Base-by-base conservation (phyloP, 305 asterid species). In the Lippia alba region DNA sequence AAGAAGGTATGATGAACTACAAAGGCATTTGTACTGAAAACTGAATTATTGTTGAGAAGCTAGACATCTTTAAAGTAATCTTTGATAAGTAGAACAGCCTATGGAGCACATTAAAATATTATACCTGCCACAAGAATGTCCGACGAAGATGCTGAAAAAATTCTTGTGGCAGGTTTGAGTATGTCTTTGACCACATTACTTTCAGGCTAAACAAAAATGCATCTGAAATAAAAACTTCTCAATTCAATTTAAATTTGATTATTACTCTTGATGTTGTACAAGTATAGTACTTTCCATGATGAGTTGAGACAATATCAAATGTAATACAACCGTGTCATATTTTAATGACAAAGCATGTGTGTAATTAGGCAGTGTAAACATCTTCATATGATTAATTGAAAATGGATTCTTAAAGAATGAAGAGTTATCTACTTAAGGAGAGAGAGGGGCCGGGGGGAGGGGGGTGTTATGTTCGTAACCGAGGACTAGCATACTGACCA, bases 401-500 rank as follows among this genome's bases (percentile, higher is more conserved):
- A 60, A 15, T 36, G 71, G 19, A 24, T 70, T 32, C 50, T 33
- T 16, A 18, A 30, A 33, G 55, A 77, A 44, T 41, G 56, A 33
- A 51, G 30, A 44, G 19, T 14, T 61, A 53, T 14, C 69, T 19
- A 18, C 39, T 50, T 50, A 57, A 78, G 39, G 56, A 17, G 55
- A 39, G 70, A 61, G 9, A 36, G 41, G 9, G 9, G 1, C 6
- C 1, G 5, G 9, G 41, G 9, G 9, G 9, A 36, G 9, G 9
- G 0, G 9, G 41, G 9, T 3, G 14, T 17, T 46, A 40, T 46
- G 50, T 24, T 24, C 30, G 55, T 61, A 78, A 40, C 59, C 17
- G 66, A 48, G 56, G 71, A 63, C 41, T 24, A 71, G 81, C 65
- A 68, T 57, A 88, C 92, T 85, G 67, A 94, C 98, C 99, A 94